Evolutionary conservation across 768 basidiomycete species (phyloP).

Genomic region (Termitomyces sp.): DNA sequence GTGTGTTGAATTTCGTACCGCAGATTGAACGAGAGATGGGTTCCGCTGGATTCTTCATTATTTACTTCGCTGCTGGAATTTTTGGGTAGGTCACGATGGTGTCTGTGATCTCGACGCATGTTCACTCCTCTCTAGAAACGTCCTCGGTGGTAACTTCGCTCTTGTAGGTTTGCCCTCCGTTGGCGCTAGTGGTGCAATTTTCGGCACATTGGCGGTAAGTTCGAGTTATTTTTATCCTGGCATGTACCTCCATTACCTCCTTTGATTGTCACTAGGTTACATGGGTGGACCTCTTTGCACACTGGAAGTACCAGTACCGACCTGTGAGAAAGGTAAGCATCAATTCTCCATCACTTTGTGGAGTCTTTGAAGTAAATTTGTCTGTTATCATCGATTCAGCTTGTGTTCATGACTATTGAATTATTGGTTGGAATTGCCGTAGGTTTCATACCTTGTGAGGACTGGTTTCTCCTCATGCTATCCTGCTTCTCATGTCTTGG

Average conservation of each 20-base stretch:
- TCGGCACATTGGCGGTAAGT: constrained; percentile 75
- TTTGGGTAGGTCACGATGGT: constrained; percentile 57
- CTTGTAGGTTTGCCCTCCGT: constrained; percentile 84
- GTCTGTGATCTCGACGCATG: neutral
- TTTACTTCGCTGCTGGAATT: constrained; percentile 88
- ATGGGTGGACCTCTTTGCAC: constrained; percentile 87
- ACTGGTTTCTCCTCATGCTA: neutral
- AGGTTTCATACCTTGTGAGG: constrained; percentile 73
- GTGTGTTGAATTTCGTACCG: neutral
- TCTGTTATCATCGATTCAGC: constrained; percentile 31
- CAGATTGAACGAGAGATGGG: constrained; percentile 93
- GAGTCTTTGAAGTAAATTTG: neutral
- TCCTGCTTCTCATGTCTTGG: constrained; percentile 6
- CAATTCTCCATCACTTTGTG: neutral
- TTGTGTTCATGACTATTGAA: constrained; percentile 81
- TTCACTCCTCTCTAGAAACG: constrained; percentile 44
- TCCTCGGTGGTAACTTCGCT: constrained; percentile 90
- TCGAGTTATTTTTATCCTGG: neutral
- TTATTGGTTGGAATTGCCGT: constrained; percentile 81
- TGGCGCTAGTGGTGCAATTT: constrained; percentile 91
- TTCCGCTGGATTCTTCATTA: constrained; percentile 73
- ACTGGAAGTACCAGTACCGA: constrained; percentile 85
- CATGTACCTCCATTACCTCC: neutral
- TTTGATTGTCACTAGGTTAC: constrained; percentile 39
- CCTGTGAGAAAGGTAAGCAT: constrained; percentile 67